Evolutionary conservation across 768 basidiomycete genomes (phyloP).

Genomic region (Crassisporium funariophilum): DNA sequence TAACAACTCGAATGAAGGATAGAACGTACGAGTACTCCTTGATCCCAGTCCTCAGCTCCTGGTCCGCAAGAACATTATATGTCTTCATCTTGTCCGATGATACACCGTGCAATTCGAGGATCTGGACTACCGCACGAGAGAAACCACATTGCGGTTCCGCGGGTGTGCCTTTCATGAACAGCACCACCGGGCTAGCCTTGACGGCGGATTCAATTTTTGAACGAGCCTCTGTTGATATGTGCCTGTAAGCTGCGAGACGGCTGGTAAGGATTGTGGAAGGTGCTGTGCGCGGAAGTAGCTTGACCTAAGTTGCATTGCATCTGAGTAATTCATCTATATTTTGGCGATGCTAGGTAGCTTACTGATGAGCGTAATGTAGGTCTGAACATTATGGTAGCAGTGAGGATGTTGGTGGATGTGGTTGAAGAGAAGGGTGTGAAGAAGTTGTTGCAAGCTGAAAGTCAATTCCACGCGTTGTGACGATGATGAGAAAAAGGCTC

Average conservation of each 20-base stretch:
- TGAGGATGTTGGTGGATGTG: not conserved
- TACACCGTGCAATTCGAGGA: slow-evolving; percentile 84
- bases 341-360: slow-evolving; percentile 14
- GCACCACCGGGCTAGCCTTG: slow-evolving; percentile 74
- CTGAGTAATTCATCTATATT: not conserved
- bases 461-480: too few relatives aligned
- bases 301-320: slow-evolving; percentile 24
- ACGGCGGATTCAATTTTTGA: slow-evolving; percentile 74
- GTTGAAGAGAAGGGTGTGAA: slow-evolving; percentile 6
- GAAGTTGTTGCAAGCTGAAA: slow-evolving; percentile 11
- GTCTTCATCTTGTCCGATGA: slow-evolving; percentile 80
- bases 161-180: slow-evolving; percentile 99
- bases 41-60: slow-evolving; percentile 80
- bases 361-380: slow-evolving; percentile 48
- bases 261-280: slow-evolving; percentile 28
- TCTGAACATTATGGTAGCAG: slow-evolving; percentile 42
- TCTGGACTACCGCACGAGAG: slow-evolving; percentile 90
- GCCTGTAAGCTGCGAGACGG: slow-evolving; percentile 40
- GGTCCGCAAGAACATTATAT: slow-evolving; percentile 88
- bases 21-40: slow-evolving; percentile 93
- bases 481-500: slow-evolving; percentile 12
- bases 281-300: slow-evolving; percentile 31
- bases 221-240: slow-evolving; percentile 64
- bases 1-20: not conserved
- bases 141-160: slow-evolving; percentile 90